Percentiles rank a stretch among this genome's conserved stretches.
Conservation (phyloP, 2,329 filamentous ascomycete species). For the Fusarium metavorans region DNA sequence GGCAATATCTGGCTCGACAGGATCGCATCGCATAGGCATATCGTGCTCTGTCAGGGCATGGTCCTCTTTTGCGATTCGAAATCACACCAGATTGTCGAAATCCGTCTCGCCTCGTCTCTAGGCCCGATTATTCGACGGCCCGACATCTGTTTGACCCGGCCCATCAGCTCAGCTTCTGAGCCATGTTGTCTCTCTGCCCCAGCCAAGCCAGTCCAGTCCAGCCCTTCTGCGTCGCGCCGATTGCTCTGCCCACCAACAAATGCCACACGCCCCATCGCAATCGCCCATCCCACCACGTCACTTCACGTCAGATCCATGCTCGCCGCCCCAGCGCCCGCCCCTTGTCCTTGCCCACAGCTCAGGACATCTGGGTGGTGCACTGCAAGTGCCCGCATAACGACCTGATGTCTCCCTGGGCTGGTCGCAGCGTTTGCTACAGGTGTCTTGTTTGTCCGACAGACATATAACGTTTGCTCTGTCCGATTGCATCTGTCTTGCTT, state of each 20-base stretch:
- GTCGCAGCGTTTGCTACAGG: constrained; percentile 14
- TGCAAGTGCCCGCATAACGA: constrained; percentile 38
- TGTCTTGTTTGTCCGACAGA: constrained; percentile 22
- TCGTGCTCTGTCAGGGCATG: constrained; percentile 12
- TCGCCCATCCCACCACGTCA: constrained; percentile 45
- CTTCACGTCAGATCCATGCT: constrained; percentile 46
- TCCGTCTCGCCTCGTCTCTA: constrained; percentile 27
- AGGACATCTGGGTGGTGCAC: constrained; percentile 33
- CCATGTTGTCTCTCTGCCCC: constrained; percentile 27
- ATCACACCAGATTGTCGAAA: constrained; percentile 14
- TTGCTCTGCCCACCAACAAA: constrained; percentile 41
- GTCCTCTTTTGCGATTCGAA: constrained; percentile 10
- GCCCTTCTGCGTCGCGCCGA: constrained; percentile 33
- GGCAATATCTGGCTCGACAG: constrained; percentile 32
- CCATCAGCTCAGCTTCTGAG: constrained; percentile 35
- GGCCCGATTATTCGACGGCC: constrained; percentile 39
- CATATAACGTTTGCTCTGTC: constrained; percentile 37
- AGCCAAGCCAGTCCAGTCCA: constrained; percentile 18
- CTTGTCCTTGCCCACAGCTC: constrained; percentile 36
- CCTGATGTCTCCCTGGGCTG: constrained; percentile 27
- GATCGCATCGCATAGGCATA: constrained; percentile 16
- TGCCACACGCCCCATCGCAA: constrained; percentile 41
- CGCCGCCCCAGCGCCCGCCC: constrained; percentile 32
- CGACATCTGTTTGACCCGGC: constrained; percentile 34
- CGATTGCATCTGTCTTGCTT: constrained; percentile 17